Base-by-base conservation (phyloP, 1,139 yeast species). In the Blastobotrys arbuscula region DNA sequence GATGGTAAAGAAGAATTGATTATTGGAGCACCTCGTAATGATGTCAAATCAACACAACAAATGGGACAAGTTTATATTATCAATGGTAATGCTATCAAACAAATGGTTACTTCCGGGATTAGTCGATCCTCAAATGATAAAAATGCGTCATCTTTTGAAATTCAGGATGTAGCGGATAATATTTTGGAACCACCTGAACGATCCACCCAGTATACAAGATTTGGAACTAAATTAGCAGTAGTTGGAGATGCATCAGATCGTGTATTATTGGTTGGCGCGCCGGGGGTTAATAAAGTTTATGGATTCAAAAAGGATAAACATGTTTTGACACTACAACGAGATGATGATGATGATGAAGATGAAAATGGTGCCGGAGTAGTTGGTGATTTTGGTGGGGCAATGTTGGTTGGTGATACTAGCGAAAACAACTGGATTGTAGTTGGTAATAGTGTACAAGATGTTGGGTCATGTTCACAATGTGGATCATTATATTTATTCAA, bases 1-100 rank as follows among this genome's bases (percentile, higher is more conserved):
- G 72, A 69, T 45, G 72, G 70, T 0, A 52, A 60, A 13, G 69
- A 69, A 0, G 79, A 76, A 39, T 54, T 79, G 19, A 49, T 76
- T 1, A 56, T 79, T 2, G 74, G 76, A 0, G 70, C 78, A 0
- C 74, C 74, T 7, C 66, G 63, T 45, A 65, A 70, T 12, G 75
- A 74, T 50, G 57, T 56, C 15, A 54, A 49, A 8, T 52, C 51
- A 0, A 33, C 42, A 1, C 55, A 60, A 3, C 79, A 78, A 50
- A 58, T 63, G 10, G 84, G 84, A 0, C 59, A 60, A 7, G 70
- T 76, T 0, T 58, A 59, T 13, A 58, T 70, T 0, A 45, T 78
- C 10, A 66, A 70, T 33, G 77, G 77, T 1, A 44, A 46, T 3
- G 40, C 62, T 33, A 49, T 67, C 39, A 47, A 50, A 19, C 45